Evolutionary conservation across 768 basidiomycete species (phyloP).

Genomic region (Boletus patriciae): DNA sequence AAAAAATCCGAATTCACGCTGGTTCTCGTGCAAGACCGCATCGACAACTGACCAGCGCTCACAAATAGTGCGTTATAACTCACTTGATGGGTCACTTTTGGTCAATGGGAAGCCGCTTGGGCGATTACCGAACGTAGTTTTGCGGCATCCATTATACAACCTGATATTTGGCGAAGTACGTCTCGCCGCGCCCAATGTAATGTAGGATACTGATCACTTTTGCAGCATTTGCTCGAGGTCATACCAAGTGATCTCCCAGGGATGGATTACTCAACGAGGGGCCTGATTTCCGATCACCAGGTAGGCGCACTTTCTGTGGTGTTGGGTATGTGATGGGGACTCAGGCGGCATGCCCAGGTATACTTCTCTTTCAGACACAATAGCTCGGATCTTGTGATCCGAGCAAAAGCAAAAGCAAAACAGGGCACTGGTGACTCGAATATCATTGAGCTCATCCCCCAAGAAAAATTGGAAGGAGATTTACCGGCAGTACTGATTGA

Average conservation of each 20-base stretch:
- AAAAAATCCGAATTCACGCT: slow-evolving; percentile 16
- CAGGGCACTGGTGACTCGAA: not conserved
- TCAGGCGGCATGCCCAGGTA: slow-evolving; percentile 12
- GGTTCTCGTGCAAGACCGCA: slow-evolving; percentile 25
- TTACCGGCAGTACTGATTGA: slow-evolving; percentile 25
- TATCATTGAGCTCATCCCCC: slow-evolving; percentile 28
- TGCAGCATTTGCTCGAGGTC: slow-evolving; percentile 23
- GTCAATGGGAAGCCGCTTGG: slow-evolving; percentile 30
- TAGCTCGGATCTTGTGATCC: slow-evolving; percentile 17
- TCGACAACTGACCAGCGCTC: slow-evolving; percentile 4
- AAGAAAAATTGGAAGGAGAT: slow-evolving; percentile 22
- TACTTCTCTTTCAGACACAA: slow-evolving; percentile 20
- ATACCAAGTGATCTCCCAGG: slow-evolving; percentile 26
- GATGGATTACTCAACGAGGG: slow-evolving; percentile 28
- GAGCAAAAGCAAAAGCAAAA: slow-evolving; percentile 10
- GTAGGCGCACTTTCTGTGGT: slow-evolving; percentile 6
- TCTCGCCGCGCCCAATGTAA: not conserved
- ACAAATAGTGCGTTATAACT: slow-evolving; percentile 23
- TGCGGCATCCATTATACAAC: slow-evolving; percentile 20
- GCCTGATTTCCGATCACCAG: slow-evolving; percentile 15
- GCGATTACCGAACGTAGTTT: slow-evolving; percentile 21
- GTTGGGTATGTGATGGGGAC: not conserved
- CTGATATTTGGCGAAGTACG: slow-evolving; percentile 24
- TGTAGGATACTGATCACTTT: not conserved
- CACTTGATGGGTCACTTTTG: slow-evolving; percentile 28